phyloP scores from a whole-genome alignment of 768 basidiomycete genomes.

The Trametes cinnabarina region DNA sequence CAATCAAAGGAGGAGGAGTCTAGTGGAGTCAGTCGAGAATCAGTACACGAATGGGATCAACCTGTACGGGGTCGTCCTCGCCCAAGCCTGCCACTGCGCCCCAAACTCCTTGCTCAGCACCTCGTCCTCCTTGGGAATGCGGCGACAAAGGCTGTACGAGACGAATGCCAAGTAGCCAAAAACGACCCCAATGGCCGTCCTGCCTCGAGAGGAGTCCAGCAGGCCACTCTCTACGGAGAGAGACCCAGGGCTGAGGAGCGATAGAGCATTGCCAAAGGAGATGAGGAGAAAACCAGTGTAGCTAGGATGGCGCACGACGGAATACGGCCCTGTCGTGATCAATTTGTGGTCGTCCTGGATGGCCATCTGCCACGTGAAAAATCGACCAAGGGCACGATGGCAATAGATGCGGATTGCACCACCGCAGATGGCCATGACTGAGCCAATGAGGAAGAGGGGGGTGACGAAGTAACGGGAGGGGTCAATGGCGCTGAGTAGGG shows the following conservation, averaged over 20 bases:
- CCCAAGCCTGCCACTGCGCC: conserved; percentile 11
- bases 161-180: background rate
- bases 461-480: background rate
- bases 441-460: conserved; percentile 8
- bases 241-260: conserved; percentile 1
- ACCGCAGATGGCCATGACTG: background rate
- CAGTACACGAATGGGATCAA: conserved; percentile 9
- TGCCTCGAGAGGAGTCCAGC: background rate
- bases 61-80: conserved; percentile 8
- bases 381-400: conserved; percentile 13
- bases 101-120: conserved; percentile 13
- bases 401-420: conserved; percentile 10
- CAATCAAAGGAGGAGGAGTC: background rate
- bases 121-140: conserved; percentile 10
- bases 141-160: background rate
- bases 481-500: background rate
- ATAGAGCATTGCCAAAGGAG: background rate
- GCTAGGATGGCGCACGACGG: conserved; percentile 16
- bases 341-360: conserved; percentile 14
- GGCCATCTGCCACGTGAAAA: conserved; percentile 17
- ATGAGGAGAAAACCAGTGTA: conserved; percentile 9
- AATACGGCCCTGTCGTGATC: conserved; percentile 15
- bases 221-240: background rate
- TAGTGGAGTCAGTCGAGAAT: background rate
- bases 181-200: background rate